Base-by-base conservation (phyloP, 768 basidiomycete species). In the Inosperma sp. region DNA sequence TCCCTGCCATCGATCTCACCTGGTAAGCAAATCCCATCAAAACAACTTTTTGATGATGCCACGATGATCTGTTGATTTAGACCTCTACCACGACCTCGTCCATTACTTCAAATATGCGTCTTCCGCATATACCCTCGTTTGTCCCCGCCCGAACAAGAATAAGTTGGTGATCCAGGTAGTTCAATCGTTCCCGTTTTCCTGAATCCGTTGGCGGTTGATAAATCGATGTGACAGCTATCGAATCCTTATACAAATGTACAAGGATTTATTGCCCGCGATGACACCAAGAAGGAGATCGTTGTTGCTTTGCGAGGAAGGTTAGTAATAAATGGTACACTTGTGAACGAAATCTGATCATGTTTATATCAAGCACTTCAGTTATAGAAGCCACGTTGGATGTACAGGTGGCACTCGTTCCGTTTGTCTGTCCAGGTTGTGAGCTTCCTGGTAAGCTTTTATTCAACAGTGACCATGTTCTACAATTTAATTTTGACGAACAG, bases 91-190 rank as follows among this genome's bases (percentile, higher is more conserved):
- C 27, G 69, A 78, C 48, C 65, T 81, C 5, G 60, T 77, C 1
- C 71, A 73, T 53, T 80, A 80, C 65, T 76, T 78, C 69, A 77
- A 78, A 61, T 80, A 79, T 52, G 75, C 80, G 1, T 75, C 79
- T 9, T 78, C 77, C 5, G 74, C 76, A 3, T 80, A 80, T 51
- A 62, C 54, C 25, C 41, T 63, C 0, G 48, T 78, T 17, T 81
- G 80, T 51, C 71, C 72, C 5, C 67, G 69, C 10, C 80, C 79
- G 2, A 79, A 79, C 56, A 77, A 78, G 19, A 75, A 76, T 25
- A 64, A 54, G 22, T 62, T 72, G 1, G 65, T 72, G 6, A 62
- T 65, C 25, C 64, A 75, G 25, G 73, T 79, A 33, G n/a, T 56
- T 58, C 17, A 8, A 16, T 44, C n/a, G n/a, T n/a, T n/a, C n/a